Percentiles rank a stretch among this genome's conserved stretches.
Conservation (phyloP, 2,329 filamentous ascomycete genomes). For the Sporothrix inflata region DNA sequence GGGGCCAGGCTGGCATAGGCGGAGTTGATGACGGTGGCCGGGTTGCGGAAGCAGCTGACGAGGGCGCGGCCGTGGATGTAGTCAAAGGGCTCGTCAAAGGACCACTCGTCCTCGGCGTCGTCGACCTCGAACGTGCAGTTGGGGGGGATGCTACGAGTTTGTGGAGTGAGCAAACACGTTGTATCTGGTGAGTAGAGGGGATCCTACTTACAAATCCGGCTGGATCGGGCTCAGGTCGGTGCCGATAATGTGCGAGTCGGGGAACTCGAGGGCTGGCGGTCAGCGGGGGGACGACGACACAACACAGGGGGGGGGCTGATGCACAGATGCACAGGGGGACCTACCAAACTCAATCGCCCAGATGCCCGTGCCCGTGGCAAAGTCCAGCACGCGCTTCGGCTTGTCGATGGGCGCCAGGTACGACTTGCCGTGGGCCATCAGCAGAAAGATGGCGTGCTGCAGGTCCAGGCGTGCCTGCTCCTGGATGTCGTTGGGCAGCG, state of each 20-base stretch:
- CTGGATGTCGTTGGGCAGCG: conserved; percentile 34
- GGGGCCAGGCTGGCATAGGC: neutral
- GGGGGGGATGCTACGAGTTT: no score
- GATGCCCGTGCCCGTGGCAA: conserved; percentile 59
- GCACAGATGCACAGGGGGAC: no score
- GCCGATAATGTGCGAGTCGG: conserved; percentile 27
- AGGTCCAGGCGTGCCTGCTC: conserved; percentile 41
- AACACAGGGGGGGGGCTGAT: no score
- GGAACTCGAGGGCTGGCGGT: conserved; percentile 27
- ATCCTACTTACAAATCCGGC: conserved; percentile 27
- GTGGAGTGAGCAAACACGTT: no score
- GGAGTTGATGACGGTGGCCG: conserved; percentile 25
- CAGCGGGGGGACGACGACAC: neutral
- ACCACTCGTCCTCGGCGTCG: conserved; percentile 33
- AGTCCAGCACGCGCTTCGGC: conserved; percentile 42
- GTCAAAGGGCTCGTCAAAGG: conserved; percentile 28
- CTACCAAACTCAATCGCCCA: conserved; percentile 72
- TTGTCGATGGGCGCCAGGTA: conserved; percentile 50
- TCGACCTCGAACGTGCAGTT: conserved; percentile 32
- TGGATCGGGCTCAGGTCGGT: conserved; percentile 33
- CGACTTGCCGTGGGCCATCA: conserved; percentile 49
- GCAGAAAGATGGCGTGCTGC: conserved; percentile 42
- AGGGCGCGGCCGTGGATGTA: conserved; percentile 30
- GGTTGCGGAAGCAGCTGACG: conserved; percentile 30
- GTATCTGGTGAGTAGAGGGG: no score